Evolutionary conservation across 2,329 filamentous ascomycete genomes (phyloP), one percentile per base, ranked within the genome.

Genomic region (Graphilbum fragrans): DNA sequence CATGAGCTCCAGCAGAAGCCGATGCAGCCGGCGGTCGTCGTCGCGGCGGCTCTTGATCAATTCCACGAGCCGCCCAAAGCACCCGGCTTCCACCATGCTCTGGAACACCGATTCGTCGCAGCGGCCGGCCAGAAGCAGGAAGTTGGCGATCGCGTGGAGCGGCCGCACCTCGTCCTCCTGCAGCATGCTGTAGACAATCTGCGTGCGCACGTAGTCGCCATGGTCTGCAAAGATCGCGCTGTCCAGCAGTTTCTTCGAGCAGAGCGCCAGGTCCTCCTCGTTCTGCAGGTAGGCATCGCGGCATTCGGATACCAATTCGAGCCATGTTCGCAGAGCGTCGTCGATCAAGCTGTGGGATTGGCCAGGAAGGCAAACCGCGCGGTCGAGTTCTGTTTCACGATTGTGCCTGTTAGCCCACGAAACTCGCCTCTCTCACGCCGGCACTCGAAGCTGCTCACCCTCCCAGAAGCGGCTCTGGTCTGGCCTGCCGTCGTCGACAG

Each of bases 171-270:
- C 85, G 54, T 95, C 88, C 63, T 96, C 92, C 70, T 94, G 72
- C 50, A 95, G 65, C 40, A 98, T 69, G 58, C 86, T 88, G 61
- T 94, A 87, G 49, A 96, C 78, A 54, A 98, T 86, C 64, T 96
- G 92, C 35, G 77, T 83, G 48, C 90, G 84, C 47, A 96, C 84
- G 62, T 98, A 96, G 43, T 86, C 81, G 50, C 77, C 74, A 58
- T 95, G 81, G 14, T 70, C 62, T 21, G 64, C 62, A 59, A 93
- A 98, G 35, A 96, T 67, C 17, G 66, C 64, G 57, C 87, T 87
- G 40, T 80, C 70, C 44, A 93, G 68, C 31, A 98, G 72, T 58
- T 77, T 77, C 58, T 85, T 82, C 45, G 83, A 82, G 65, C 88
- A 96, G 52, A 70, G 76, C 20, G 80, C 78, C 44, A 94, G 70